These are phyloP conservation scores for Lactifluus subvellereus DNA, from an alignment of 768 basidiomycete species.

Conservation along the genomic window DNA sequence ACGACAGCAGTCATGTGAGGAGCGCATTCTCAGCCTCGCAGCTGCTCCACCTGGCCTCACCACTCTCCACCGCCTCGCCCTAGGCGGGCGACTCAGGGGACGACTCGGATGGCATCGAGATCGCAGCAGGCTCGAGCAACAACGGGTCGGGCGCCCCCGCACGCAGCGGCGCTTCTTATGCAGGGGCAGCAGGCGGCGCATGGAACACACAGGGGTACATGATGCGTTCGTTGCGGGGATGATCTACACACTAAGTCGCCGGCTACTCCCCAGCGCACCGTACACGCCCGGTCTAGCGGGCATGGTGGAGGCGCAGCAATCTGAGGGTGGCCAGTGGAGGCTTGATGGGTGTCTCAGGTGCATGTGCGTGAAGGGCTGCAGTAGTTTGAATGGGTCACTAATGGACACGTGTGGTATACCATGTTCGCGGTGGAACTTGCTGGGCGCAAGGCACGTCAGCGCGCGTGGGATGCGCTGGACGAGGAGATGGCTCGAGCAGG, in stretches of 20 bases:
- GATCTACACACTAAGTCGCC: conserved; percentile 73
- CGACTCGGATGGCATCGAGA: conserved; percentile 34
- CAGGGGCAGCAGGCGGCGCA: background rate
- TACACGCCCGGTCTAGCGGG: conserved; percentile 52
- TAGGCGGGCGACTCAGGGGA: conserved; percentile 56
- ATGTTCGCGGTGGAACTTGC: conserved; percentile 84
- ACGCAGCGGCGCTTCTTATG: background rate
- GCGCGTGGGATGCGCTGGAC: conserved; percentile 61
- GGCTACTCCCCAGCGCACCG: conserved; percentile 67
- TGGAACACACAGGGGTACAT: too few relatives aligned
- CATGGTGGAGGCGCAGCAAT: conserved; percentile 20
- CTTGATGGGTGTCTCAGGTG: conserved; percentile 79
- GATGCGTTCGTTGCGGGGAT: conserved; percentile 82
- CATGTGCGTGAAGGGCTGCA: conserved; percentile 13
- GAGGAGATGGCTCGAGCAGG: conserved; percentile 70
- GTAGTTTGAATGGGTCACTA: background rate
- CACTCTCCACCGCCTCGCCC: background rate
- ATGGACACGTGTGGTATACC: background rate
- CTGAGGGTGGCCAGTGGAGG: conserved; percentile 54
- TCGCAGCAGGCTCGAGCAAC: conserved; percentile 31
- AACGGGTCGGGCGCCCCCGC: conserved; percentile 24
- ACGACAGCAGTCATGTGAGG: conserved; percentile 45
- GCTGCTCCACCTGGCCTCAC: conserved; percentile 20
- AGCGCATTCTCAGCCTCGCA: conserved; percentile 43
- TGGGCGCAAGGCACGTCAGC: conserved; percentile 62